phyloP scores from a whole-genome alignment of 371 early-diverging fungal genomes.

The Saksenaea vasiformis region DNA sequence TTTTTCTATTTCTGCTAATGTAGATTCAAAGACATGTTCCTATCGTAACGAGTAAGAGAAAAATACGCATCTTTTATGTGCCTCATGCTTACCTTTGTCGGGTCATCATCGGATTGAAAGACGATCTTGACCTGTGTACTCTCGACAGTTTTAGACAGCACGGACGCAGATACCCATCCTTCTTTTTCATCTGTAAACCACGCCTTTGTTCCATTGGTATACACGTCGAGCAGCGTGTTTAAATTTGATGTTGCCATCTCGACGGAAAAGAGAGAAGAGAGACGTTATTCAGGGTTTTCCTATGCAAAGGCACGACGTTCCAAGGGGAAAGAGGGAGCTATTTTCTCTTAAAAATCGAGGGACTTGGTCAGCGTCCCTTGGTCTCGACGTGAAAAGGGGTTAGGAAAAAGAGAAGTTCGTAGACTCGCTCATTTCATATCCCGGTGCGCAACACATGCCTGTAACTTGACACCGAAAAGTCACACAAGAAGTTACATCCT shows the following conservation, averaged over 20 bases:
- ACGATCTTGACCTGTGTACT: conserved; percentile 59
- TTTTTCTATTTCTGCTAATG: conserved; percentile 67
- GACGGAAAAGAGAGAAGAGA: conserved; percentile 10
- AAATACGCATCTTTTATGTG: too few relatives aligned
- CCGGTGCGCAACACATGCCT: neutral
- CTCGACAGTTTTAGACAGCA: conserved; percentile 55
- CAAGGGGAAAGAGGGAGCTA: neutral
- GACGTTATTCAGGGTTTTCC: conserved; percentile 5
- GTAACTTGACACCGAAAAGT: neutral
- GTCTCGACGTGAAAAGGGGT: neutral
- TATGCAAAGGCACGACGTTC: conserved; percentile 7
- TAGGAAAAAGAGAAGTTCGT: neutral
- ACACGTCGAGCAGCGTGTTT: conserved; percentile 46
- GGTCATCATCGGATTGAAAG: conserved; percentile 61
- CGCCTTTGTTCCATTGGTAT: conserved; percentile 74
- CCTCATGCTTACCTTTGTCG: conserved; percentile 23
- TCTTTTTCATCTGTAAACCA: conserved; percentile 89
- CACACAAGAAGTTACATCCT: neutral
- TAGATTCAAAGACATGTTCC: conserved; percentile 77
- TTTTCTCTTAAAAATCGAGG: neutral
- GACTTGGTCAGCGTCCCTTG: conserved; percentile 4
- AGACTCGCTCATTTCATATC: neutral
- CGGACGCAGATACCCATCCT: conserved; percentile 82
- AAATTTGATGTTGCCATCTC: conserved; percentile 19
- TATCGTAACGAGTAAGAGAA: conserved; percentile 15